These are phyloP conservation scores for Pyricularia sp. DNA, from an alignment of 2,329 filamentous ascomycete species.

Conservation along the genomic window DNA sequence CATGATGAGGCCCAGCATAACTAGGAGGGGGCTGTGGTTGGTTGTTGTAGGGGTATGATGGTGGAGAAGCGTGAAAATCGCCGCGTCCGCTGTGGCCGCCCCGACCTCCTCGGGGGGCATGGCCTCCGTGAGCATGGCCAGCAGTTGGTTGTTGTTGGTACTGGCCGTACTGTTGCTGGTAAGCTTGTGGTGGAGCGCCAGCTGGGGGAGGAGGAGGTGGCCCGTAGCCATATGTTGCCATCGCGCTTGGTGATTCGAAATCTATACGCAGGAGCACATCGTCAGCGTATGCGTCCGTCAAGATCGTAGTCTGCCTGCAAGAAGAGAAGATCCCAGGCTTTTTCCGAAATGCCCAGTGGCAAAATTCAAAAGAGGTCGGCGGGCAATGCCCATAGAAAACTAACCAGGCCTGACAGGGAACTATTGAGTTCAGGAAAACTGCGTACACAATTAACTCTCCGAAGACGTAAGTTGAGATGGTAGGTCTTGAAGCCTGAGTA, in stretches of 20 bases:
- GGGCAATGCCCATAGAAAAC: not conserved
- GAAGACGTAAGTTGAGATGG: not conserved
- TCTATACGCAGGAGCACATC: not conserved
- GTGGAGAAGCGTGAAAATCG: constrained; percentile 26
- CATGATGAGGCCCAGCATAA: constrained; percentile 18
- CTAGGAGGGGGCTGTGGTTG: constrained; percentile 17
- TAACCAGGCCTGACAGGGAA: not conserved
- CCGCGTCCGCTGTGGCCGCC: constrained; percentile 25
- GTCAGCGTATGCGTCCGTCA: not conserved
- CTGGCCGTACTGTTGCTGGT: constrained; percentile 21
- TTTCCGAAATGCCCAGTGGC: not conserved
- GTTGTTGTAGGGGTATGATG: constrained; percentile 29
- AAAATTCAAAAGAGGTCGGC: not conserved
- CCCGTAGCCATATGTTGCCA: constrained; percentile 41
- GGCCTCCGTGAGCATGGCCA: constrained; percentile 5
- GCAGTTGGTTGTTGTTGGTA: constrained; percentile 19
- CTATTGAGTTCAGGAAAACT: not conserved
- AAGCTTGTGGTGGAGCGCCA: constrained; percentile 17
- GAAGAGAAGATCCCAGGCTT: not conserved
- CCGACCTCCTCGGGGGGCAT: constrained; percentile 18
- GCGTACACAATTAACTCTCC: not conserved
- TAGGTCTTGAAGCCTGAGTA: not conserved
- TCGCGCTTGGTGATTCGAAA: constrained; percentile 11
- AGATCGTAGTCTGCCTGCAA: not conserved
- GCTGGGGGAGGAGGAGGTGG: constrained; percentile 35